Base-by-base conservation (phyloP, 75 land plant species). In the Selaginella tamariscina region DNA sequence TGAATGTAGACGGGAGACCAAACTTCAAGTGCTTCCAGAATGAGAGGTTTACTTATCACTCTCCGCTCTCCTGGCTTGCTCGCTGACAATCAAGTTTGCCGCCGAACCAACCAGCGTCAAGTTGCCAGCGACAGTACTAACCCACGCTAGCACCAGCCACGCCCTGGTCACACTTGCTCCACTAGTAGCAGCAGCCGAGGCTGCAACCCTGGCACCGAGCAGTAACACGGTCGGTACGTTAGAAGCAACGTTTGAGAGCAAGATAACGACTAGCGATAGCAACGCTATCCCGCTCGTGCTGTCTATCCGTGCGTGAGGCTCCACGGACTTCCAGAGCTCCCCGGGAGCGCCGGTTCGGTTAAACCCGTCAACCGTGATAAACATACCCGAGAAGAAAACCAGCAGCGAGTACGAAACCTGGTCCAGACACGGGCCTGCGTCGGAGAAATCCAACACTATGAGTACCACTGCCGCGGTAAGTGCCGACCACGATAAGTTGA, bases 181-280 rank as follows among this genome's bases (percentile, higher is more conserved):
- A 5, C 26, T 59, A 2, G 49, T 39, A 5, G 49, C 49, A 5
- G 49, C 49, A 2, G 62, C 62, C 8, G 26, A 23, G n/a, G 62
- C 62, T n/a, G 62, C 62, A 5, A 59, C 62, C 23, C 62, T 23
- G n/a, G 26, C 2, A 5, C 62, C 62, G 8, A 59, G 62, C 62
- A 59, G 26, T n/a, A 59, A 23, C 23, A 59, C 62, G 9, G 62
- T 26, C 62, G 92, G 92, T 2, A 88, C 92, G 73, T 86, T 88
- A n/a, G 92, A 88, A 68, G 82, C 92, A 55, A 86, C 56, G 68
- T 88, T 88, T 55, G 89, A 88, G 59, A 88, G 86, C 32, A 86
- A 57, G 33, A 84, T 71, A 27, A 88, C 78, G 26, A 86, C 86
- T 22, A 80, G 2, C 0, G 86, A 67, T 5, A 88, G 80, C 31